Evolutionary conservation across 768 basidiomycete species (phyloP).

Genomic region (Hericium alpestre): DNA sequence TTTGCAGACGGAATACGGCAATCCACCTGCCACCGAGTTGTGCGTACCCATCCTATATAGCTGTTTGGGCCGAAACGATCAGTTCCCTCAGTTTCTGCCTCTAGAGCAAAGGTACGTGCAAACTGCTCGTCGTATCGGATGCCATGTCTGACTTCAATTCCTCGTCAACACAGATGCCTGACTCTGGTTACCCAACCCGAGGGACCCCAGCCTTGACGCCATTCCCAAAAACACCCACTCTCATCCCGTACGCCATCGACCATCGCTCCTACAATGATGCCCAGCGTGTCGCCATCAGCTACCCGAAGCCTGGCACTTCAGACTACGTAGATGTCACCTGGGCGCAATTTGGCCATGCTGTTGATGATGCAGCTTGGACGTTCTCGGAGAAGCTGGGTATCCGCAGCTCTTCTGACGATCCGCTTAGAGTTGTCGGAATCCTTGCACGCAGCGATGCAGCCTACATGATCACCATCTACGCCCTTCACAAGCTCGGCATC

Average conservation of each 20-base stretch:
- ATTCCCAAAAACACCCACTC: background rate
- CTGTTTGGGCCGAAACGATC: no score
- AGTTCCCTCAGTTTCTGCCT: no score
- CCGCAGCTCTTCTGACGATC: conserved; percentile 1
- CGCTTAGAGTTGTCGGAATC: conserved; percentile 3
- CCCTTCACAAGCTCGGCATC: conserved; percentile 2
- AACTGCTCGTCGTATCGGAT: no score
- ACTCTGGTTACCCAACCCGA: background rate
- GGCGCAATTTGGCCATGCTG: conserved; percentile 2
- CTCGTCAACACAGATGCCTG: background rate
- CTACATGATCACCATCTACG: conserved; percentile 6
- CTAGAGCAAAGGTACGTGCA: no score
- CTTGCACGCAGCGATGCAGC: conserved; percentile 1
- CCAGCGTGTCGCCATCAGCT: conserved; percentile 2
- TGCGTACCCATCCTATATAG: no score
- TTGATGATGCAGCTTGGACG: conserved; percentile 1
- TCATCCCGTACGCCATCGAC: conserved; percentile 3
- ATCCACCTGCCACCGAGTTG: no score
- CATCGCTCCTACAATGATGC: conserved; percentile 5
- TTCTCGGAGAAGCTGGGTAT: background rate
- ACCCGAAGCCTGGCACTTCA: conserved; percentile 2
- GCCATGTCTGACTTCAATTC: no score
- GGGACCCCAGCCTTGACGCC: background rate
- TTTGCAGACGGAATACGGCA: no score
- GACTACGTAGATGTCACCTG: conserved; percentile 3